Percentiles rank a stretch among this genome's conserved stretches.
Evolutionary conservation across 768 basidiomycete species (phyloP).

Genomic region (Rossbeevera mucosa): DNA sequence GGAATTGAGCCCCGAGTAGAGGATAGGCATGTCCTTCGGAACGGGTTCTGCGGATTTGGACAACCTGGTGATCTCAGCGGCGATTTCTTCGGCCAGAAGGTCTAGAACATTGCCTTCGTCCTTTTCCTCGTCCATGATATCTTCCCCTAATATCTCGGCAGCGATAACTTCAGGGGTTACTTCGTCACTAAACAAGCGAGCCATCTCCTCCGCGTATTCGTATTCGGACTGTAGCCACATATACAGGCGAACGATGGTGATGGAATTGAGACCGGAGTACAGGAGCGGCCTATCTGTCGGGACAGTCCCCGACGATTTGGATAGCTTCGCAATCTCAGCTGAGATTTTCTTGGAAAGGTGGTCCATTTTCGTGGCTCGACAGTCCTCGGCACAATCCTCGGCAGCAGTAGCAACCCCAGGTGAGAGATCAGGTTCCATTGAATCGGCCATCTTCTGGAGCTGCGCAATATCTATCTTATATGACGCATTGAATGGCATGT

Average conservation of each 20-base stretch:
- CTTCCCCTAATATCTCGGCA: constrained; percentile 25
- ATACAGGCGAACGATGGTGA: constrained; percentile 27
- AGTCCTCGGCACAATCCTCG: not conserved
- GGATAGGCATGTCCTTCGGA: constrained; percentile 31
- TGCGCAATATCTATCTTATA: constrained; percentile 28
- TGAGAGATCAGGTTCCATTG: constrained; percentile 6
- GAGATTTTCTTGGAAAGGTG: constrained; percentile 32
- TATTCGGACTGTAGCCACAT: constrained; percentile 33
- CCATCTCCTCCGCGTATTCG: constrained; percentile 29
- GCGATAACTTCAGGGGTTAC: constrained; percentile 28
- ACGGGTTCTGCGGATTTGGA: constrained; percentile 27
- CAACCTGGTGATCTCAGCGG: constrained; percentile 29
- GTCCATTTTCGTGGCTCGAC: constrained; percentile 1
- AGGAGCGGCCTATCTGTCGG: constrained; percentile 30
- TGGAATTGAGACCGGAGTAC: constrained; percentile 31
- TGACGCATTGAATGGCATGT: constrained; percentile 30
- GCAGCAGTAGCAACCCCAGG: constrained; percentile 15
- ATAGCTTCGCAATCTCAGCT: constrained; percentile 30
- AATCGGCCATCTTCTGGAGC: constrained; percentile 26
- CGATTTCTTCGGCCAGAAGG: constrained; percentile 28
- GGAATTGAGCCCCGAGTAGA: constrained; percentile 31
- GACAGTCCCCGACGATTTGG: constrained; percentile 25
- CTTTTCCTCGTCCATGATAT: not conserved
- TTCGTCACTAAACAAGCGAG: constrained; percentile 30
- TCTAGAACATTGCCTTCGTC: not conserved